Conservation (phyloP, 2,329 filamentous ascomycete species). For the Sordariomycetes sp. region DNA sequence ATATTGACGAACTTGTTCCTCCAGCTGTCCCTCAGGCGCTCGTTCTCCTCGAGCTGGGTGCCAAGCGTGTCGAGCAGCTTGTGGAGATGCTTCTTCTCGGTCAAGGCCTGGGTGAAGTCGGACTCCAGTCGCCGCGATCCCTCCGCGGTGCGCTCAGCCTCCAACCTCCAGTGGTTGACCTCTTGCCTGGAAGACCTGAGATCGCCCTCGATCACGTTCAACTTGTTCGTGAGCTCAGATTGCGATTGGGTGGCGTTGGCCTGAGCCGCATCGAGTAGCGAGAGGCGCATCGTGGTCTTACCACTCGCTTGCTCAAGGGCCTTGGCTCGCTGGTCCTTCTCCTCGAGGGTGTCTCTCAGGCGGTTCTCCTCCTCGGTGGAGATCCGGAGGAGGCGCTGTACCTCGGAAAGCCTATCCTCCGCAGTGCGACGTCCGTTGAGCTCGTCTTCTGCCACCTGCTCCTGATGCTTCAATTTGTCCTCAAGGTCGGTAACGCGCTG, state of each 20-base stretch:
- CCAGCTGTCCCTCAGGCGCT: constrained; percentile 74
- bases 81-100: constrained; percentile 63
- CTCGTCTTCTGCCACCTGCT: constrained; percentile 43
- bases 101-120: constrained; percentile 35
- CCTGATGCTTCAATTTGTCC: constrained; percentile 52
- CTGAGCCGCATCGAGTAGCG: constrained; percentile 60
- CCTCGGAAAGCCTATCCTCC: constrained; percentile 62
- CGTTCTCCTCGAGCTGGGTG: constrained; percentile 74
- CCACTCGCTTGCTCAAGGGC: constrained; percentile 42
- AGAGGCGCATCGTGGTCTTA: constrained; percentile 49
- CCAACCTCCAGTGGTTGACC: constrained; percentile 47
- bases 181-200: constrained; percentile 45
- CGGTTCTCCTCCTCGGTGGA: constrained; percentile 64
- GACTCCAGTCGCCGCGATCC: constrained; percentile 34
- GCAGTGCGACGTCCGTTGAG: constrained; percentile 51
- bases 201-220: constrained; percentile 42
- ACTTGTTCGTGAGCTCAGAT: constrained; percentile 43
- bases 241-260: constrained; percentile 42
- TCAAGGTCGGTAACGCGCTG: constrained; percentile 60
- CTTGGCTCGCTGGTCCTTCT: constrained; percentile 58
- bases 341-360: constrained; percentile 55
- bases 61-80: constrained; percentile 64
- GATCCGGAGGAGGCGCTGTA: constrained; percentile 58
- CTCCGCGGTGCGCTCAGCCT: constrained; percentile 49
- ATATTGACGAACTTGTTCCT: constrained; percentile 74